phyloP scores from a whole-genome alignment of 2,329 filamentous ascomycete genomes.

The Hymenoscyphus salicellus region DNA sequence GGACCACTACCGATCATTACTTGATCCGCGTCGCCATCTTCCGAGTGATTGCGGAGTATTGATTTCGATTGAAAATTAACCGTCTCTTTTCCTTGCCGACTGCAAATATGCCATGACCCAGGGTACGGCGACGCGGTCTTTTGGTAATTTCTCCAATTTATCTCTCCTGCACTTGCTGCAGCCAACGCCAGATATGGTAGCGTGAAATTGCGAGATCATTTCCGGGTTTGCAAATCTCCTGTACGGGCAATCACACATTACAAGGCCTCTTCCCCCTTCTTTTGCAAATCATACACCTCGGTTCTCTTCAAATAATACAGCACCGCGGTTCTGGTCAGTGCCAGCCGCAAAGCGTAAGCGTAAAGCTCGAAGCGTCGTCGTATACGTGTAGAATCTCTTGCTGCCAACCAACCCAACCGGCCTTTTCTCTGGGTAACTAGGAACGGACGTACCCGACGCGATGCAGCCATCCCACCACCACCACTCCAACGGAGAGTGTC shows the following conservation, averaged over 20 bases:
- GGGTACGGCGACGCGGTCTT: background rate
- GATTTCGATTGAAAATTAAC: background rate
- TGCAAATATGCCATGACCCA: background rate
- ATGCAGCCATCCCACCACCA: constrained; percentile 5
- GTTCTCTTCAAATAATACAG: background rate
- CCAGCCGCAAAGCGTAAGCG: background rate
- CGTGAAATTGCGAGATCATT: background rate
- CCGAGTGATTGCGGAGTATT: background rate
- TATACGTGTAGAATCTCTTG: background rate
- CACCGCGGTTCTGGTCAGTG: background rate
- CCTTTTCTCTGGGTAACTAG: background rate
- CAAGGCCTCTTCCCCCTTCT: background rate
- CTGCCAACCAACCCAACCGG: background rate
- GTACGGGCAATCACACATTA: background rate
- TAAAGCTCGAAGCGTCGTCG: background rate
- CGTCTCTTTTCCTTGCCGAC: background rate
- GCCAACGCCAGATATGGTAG: background rate
- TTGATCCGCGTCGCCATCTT: background rate
- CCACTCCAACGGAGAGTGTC: background rate
- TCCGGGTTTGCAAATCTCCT: background rate
- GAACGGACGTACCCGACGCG: constrained; percentile 9
- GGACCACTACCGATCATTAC: too few species aligned
- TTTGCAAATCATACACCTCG: background rate
- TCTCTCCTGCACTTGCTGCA: constrained; percentile 1
- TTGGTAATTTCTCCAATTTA: background rate